Evolutionary conservation across 768 basidiomycete genomes (phyloP).

Genomic region (Tricholoma hemisulphureum): DNA sequence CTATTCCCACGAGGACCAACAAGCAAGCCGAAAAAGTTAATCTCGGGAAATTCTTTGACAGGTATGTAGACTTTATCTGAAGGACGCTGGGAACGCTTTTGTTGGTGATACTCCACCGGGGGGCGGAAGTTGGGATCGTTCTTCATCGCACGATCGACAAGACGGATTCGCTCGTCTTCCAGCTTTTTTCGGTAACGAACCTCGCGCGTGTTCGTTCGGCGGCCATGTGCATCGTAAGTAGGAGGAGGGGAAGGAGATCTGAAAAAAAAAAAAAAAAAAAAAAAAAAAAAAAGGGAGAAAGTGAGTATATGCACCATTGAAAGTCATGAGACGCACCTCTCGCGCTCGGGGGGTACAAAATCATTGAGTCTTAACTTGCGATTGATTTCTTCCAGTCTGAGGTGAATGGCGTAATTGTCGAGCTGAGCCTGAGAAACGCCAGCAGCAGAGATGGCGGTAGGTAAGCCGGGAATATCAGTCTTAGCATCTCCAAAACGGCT

Average conservation of each 20-base stretch:
- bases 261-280: no score
- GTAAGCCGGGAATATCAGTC: conserved; percentile 87
- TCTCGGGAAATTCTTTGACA: conserved; percentile 99
- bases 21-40: conserved; percentile 98
- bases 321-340: conserved; percentile 56
- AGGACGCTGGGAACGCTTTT: conserved; percentile 90
- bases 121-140: conserved; percentile 98
- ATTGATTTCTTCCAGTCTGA: conserved; percentile 96
- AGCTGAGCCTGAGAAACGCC: conserved; percentile 95
- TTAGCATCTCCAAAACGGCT: conserved; percentile 98
- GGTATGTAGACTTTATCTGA: conserved; percentile 99
- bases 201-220: conserved; percentile 97
- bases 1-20: conserved; percentile 99
- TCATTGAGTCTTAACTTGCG: conserved; percentile 92
- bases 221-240: conserved; percentile 95
- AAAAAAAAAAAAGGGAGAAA: conserved; percentile 14
- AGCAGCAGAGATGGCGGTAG: conserved; percentile 89
- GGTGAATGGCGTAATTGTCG: conserved; percentile 95
- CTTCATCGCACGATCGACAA: conserved; percentile 96
- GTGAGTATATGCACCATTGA: conserved; percentile 28
- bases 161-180: conserved; percentile 86
- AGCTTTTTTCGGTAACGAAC: conserved; percentile 96
- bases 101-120: conserved; percentile 93
- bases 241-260: conserved; percentile 97
- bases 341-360: conserved; percentile 92